phyloP scores from a whole-genome alignment of 2,329 filamentous ascomycete genomes.

The Neocatenulostroma microsporum region DNA sequence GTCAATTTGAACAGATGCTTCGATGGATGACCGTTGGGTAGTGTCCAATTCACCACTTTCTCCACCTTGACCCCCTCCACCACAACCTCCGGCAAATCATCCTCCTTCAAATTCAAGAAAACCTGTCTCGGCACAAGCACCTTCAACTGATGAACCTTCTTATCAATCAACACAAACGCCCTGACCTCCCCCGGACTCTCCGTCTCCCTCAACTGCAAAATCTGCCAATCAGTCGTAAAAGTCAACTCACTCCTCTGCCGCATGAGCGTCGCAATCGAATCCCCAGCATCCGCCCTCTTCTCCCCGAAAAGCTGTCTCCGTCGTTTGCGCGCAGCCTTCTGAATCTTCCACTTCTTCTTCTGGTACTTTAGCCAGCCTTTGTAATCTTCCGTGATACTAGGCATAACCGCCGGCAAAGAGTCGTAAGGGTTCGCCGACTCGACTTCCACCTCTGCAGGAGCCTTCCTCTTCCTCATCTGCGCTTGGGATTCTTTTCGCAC shows the following conservation, averaged over 20 bases:
- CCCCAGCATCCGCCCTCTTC: constrained; percentile 53
- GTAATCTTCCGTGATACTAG: constrained; percentile 78
- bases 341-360: constrained; percentile 98
- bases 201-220: constrained; percentile 76
- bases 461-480: constrained; percentile 46
- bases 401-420: constrained; percentile 73
- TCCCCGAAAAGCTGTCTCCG: constrained; percentile 91
- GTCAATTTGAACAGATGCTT: constrained; percentile 91
- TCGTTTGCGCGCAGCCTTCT: constrained; percentile 79
- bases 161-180: constrained; percentile 87
- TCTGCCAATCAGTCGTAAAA: constrained; percentile 90
- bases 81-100: constrained; percentile 80
- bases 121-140: constrained; percentile 82
- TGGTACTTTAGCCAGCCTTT: constrained; percentile 83
- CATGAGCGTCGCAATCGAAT: constrained; percentile 65
- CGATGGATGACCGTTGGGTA: constrained; percentile 91
- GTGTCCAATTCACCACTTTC: constrained; percentile 83
- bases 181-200: constrained; percentile 78
- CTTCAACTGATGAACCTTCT: constrained; percentile 80
- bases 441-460: too few relatives aligned
- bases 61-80: constrained; percentile 81
- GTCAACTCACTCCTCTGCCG: constrained; percentile 84
- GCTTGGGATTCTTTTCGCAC: constrained; percentile 16
- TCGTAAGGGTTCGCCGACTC: constrained; percentile 68
- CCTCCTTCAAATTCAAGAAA: constrained; percentile 83